These are phyloP conservation scores for Cyberlindnera xishuangbannaensis DNA, from an alignment of 805 yeast species.

Conservation along the genomic window DNA sequence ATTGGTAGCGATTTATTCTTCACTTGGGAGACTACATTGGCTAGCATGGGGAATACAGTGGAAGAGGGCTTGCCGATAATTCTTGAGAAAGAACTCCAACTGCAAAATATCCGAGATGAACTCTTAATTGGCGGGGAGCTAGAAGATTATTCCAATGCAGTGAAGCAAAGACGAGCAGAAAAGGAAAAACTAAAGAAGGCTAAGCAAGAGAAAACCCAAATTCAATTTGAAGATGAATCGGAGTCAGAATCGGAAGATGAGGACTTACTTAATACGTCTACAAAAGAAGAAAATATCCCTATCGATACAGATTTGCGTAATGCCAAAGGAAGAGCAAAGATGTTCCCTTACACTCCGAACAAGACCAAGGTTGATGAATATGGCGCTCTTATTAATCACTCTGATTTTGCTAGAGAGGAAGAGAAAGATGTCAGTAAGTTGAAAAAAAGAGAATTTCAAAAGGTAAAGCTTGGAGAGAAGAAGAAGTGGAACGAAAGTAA, in stretches of 20 bases:
- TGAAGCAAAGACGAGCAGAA: constrained; percentile 39
- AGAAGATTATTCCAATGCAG: constrained; percentile 37
- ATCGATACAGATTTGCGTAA: constrained; percentile 30
- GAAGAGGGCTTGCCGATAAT: constrained; percentile 63
- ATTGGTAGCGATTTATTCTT: constrained; percentile 44
- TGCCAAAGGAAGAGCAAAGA: constrained; percentile 33
- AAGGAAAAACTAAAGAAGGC: constrained; percentile 29
- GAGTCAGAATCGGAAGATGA: constrained; percentile 25
- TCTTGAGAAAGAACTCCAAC: constrained; percentile 36
- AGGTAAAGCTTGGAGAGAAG: constrained; percentile 28
- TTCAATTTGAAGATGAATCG: constrained; percentile 24
- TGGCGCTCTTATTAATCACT: constrained; percentile 68
- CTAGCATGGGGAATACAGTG: constrained; percentile 34
- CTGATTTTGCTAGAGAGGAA: constrained; percentile 54
- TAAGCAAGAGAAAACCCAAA: constrained; percentile 23
- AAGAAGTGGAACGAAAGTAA: constrained; percentile 33
- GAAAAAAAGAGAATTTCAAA: constrained; percentile 24
- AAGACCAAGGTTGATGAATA: constrained; percentile 75
- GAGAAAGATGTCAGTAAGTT: constrained; percentile 32
- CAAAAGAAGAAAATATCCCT: constrained; percentile 17
- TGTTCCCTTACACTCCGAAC: constrained; percentile 70
- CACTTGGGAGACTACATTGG: constrained; percentile 39
- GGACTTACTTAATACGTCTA: constrained; percentile 19
- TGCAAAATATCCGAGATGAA: constrained; percentile 42
- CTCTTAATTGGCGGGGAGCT: constrained; percentile 46